A percentile compares a stretch with the other conserved stretches of the same genome.
Evolutionary conservation across 108 stramenopile species (phyloP).

Genomic region (Mediolabrus comicus): DNA sequence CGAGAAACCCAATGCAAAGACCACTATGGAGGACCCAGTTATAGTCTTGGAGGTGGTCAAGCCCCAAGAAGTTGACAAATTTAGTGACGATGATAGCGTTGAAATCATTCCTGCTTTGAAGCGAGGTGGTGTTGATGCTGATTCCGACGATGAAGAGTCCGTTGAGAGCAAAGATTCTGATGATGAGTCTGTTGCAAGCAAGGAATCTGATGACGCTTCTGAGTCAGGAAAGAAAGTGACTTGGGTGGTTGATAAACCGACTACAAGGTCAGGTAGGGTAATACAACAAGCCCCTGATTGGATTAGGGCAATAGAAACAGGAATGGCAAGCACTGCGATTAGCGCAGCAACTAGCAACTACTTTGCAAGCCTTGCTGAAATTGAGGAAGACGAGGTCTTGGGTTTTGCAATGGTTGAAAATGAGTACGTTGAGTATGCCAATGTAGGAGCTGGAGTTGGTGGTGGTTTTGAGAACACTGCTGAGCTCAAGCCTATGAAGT

Average conservation of each 20-base stretch:
- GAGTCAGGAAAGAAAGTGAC: background rate
- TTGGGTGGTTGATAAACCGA: too few relatives aligned
- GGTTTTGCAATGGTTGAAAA: background rate
- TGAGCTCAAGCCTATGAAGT: slow-evolving; percentile 49
- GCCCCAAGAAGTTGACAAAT: background rate
- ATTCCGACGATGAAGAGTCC: background rate
- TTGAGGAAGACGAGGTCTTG: background rate
- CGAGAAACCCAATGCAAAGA: background rate
- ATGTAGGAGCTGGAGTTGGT: slow-evolving; percentile 42
- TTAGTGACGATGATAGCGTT: background rate
- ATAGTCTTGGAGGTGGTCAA: background rate
- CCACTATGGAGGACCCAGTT: background rate
- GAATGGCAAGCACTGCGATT: background rate
- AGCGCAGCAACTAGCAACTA: background rate
- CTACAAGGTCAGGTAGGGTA: background rate
- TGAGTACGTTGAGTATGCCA: slow-evolving; percentile 11
- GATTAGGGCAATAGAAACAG: background rate
- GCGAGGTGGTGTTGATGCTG: background rate
- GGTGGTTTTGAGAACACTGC: slow-evolving; percentile 38
- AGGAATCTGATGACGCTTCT: background rate
- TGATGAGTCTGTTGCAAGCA: background rate
- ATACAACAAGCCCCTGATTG: background rate
- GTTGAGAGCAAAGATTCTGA: slow-evolving; percentile 3
- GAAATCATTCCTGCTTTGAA: too few relatives aligned
- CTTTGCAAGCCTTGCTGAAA: background rate